Evolutionary conservation across 2,329 filamentous ascomycete species (phyloP).

Genomic region (Fusarium haematococcum): DNA sequence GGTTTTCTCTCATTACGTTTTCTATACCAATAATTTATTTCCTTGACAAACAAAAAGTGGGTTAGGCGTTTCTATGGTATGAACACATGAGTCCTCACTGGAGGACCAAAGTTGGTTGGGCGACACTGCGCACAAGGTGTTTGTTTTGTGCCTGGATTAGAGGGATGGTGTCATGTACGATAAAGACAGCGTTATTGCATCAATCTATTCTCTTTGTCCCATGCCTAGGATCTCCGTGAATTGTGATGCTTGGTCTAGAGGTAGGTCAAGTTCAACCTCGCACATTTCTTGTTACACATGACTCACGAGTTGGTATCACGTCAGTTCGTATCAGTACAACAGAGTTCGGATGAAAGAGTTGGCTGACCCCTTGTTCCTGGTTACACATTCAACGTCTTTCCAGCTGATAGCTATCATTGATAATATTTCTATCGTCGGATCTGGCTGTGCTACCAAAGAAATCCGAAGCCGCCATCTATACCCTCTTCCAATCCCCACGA

Average conservation of each 20-base stretch:
- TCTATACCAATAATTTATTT: constrained; percentile 23
- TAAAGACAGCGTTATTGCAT: constrained; percentile 24
- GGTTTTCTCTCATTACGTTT: constrained; percentile 15
- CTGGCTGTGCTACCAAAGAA: background rate
- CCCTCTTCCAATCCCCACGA: background rate
- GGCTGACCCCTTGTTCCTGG: background rate
- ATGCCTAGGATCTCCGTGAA: background rate
- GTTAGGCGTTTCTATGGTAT: constrained; percentile 35
- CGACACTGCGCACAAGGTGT: constrained; percentile 5
- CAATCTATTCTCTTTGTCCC: constrained; percentile 16
- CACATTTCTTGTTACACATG: background rate
- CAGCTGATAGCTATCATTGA: background rate
- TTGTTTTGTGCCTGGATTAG: constrained; percentile 14
- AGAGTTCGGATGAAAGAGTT: background rate
- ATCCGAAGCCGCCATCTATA: background rate
- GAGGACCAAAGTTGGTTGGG: constrained; percentile 5
- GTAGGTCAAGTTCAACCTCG: background rate
- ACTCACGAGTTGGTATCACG: background rate
- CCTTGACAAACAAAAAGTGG: constrained; percentile 33
- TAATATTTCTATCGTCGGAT: background rate
- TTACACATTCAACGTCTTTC: background rate
- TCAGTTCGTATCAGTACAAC: background rate
- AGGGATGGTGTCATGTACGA: constrained; percentile 29
- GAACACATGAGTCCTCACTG: constrained; percentile 9
- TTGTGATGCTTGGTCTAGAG: background rate